Evolutionary conservation across 1,139 yeast genomes (phyloP), one percentile per base, ranked within the genome.

Genomic region (Geotrichum australiense): DNA sequence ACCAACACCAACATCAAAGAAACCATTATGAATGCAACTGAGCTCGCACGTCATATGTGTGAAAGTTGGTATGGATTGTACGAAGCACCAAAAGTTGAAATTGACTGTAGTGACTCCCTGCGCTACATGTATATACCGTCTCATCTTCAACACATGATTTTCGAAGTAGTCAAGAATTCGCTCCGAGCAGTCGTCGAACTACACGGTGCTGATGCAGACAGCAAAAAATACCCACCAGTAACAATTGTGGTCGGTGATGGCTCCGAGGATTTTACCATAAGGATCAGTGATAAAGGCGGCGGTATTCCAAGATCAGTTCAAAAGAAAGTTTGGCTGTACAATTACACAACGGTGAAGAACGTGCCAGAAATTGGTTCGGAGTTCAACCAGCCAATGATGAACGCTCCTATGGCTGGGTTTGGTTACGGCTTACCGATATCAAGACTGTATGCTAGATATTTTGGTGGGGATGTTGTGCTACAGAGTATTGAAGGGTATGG

Each of bases 81-180:
- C 56, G 93, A 82, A 51, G 85, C 89, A 1, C 94, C 94, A 1
- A 71, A 79, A 50, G 85, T 84, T 24, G 77, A 78, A 53, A 66
- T 84, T 37, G 78, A 80, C 50, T 81, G 89, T 41, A 80, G 84
- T 1, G 71, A 72, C 22, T 76, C 78, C 40, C 73, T 81, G 52
- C 73, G 71, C 50, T 83, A 83, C 61, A 80, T 83, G 83, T 84
- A 84, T 55, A 93, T 84, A 11, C 94, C 94, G 2, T 93, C 93
- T 3, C 94, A 84, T 61, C 70, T 84, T 57, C 78, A 82, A 52
- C 94, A 84, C 58, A 83, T 84, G 86, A 62, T 84, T n/a, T 84
- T 82, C 60, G 94, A 84, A 63, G 80, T 86, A 2, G 69, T 84
- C 57, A 84, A 84, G 56, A 84, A 84, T 62, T 80, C 91, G n/a